phyloP scores from a whole-genome alignment of 78 protist species.

The Dictyostelium brefeldianum region DNA sequence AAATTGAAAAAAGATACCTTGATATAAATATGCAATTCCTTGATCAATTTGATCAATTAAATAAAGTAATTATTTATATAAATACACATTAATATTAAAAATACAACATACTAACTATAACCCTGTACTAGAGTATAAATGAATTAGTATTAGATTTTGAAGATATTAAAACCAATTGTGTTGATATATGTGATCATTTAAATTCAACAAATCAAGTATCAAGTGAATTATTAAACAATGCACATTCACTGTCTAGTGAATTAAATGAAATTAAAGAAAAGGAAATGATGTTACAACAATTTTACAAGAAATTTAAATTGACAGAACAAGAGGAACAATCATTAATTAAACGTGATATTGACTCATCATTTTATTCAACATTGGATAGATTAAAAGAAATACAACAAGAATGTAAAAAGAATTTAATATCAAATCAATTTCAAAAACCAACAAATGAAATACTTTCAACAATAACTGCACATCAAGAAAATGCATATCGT shows the following conservation, averaged over 20 bases:
- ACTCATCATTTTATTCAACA: constrained; percentile 25
- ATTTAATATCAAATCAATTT: constrained; percentile 14
- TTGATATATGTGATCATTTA: constrained; percentile 46
- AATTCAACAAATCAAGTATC: constrained; percentile 17
- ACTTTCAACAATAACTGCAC: constrained; percentile 35
- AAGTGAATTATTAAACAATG: constrained; percentile 24
- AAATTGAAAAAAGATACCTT: constrained; percentile 71
- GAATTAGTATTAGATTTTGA: constrained; percentile 52
- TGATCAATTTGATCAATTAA: constrained; percentile 51
- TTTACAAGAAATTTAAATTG: constrained; percentile 39
- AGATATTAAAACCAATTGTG: constrained; percentile 46
- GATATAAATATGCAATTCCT: constrained; percentile 60
- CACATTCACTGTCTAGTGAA: constrained; percentile 2
- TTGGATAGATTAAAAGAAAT: constrained; percentile 55
- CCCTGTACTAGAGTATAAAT: constrained; percentile 29
- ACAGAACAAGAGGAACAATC: constrained; percentile 45
- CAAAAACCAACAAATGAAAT: constrained; percentile 75
- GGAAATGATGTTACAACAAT: constrained; percentile 7
- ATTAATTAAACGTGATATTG: constrained; percentile 3
- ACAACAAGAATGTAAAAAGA: constrained; percentile 51
- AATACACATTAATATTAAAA: neutral
- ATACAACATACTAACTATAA: neutral
- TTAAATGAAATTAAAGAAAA: constrained; percentile 50
- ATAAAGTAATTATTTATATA: constrained; percentile 14
- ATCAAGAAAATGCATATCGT: constrained; percentile 75